Percentiles rank a stretch among this genome's conserved stretches.
Evolutionary conservation across 2,329 filamentous ascomycete genomes (phyloP).

Genomic region (Pyrenophora tritici-repentis): DNA sequence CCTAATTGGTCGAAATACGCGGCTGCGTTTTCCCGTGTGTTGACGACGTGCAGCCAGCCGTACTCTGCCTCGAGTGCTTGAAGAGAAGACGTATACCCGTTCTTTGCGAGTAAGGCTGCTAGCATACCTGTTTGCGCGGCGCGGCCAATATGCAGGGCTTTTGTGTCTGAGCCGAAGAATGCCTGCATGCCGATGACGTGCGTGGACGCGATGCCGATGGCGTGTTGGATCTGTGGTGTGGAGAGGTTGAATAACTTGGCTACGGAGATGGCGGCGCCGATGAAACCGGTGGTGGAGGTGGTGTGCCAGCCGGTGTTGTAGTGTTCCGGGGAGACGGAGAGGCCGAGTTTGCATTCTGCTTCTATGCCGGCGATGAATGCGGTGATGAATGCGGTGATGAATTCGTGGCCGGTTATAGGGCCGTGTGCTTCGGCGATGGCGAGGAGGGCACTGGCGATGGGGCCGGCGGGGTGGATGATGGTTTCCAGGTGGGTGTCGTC

Average conservation of each 20-base stretch:
- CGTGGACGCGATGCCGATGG: constrained; percentile 59
- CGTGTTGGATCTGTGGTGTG: constrained; percentile 51
- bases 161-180: constrained; percentile 62
- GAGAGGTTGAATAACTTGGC: constrained; percentile 54
- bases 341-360: constrained; percentile 58
- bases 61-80: constrained; percentile 58
- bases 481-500: constrained; percentile 56
- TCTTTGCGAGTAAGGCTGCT: constrained; percentile 52
- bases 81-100: constrained; percentile 57
- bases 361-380: constrained; percentile 53
- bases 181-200: constrained; percentile 61
- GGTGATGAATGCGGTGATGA: constrained; percentile 48
- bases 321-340: constrained; percentile 59
- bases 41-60: constrained; percentile 60
- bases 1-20: constrained; percentile 47
- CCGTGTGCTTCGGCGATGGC: constrained; percentile 53
- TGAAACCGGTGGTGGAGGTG: constrained; percentile 57
- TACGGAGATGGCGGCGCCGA: constrained; percentile 60
- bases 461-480: constrained; percentile 58
- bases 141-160: constrained; percentile 60
- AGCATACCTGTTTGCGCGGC: constrained; percentile 59
- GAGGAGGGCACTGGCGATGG: constrained; percentile 57
- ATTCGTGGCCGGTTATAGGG: constrained; percentile 51
- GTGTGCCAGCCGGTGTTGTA: constrained; percentile 64
- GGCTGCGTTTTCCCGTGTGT: constrained; percentile 49